Evolutionary conservation across 2,329 filamentous ascomycete genomes (phyloP).

Genomic region (Ophiostoma perfectum): DNA sequence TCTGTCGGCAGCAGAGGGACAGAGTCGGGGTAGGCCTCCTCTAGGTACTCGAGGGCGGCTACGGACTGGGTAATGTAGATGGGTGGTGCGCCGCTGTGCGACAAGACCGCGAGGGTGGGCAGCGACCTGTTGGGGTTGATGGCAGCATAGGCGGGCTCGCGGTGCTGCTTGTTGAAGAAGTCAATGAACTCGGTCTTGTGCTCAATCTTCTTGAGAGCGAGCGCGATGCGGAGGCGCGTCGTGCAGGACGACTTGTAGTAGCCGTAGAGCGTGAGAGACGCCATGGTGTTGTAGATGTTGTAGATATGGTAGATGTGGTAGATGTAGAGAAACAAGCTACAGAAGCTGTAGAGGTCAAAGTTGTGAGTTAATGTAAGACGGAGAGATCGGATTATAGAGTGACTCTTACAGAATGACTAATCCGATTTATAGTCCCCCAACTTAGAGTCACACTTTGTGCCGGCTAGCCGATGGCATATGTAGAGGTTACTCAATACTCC

Average conservation of each 20-base stretch:
- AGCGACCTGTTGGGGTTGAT: conserved; percentile 52
- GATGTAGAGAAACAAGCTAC: background rate
- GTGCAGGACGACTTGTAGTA: conserved; percentile 61
- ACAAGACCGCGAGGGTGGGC: conserved; percentile 45
- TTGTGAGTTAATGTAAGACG: background rate
- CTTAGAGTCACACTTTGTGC: background rate
- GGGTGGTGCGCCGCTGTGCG: background rate
- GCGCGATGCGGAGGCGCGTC: conserved; percentile 55
- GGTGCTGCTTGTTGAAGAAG: conserved; percentile 50
- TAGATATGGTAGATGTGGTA: background rate
- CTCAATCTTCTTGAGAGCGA: conserved; percentile 49
- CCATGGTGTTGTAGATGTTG: conserved; percentile 46
- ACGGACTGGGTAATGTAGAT: conserved; percentile 40
- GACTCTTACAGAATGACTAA: background rate
- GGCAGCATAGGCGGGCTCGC: conserved; percentile 39
- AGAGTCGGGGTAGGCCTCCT: conserved; percentile 45
- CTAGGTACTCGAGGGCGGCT: conserved; percentile 57
- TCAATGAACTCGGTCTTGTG: conserved; percentile 47
- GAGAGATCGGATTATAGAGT: background rate
- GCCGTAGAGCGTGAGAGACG: conserved; percentile 43
- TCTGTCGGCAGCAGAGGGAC: conserved; percentile 43
- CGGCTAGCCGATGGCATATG: background rate
- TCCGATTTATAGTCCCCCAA: background rate
- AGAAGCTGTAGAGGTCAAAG: background rate
- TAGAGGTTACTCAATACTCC: no score